Evolutionary conservation across 2,329 filamentous ascomycete genomes (phyloP), one percentile per base, ranked within the genome.

Genomic region (Arthrobotrys pseudoclavata): DNA sequence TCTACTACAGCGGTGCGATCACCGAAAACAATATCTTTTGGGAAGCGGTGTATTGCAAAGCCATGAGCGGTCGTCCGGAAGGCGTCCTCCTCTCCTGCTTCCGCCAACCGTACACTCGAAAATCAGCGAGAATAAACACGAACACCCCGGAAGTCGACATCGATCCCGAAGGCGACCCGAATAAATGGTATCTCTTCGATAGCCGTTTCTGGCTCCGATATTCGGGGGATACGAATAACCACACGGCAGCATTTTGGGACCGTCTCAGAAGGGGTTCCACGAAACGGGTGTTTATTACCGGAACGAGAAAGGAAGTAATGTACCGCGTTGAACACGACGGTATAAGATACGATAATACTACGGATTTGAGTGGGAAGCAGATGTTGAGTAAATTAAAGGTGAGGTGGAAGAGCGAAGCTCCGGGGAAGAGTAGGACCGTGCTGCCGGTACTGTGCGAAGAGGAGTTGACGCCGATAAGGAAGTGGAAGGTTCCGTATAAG

Each of bases 1-100:
- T 13, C 1, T 64, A 53, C 12, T 69, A 37, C 42, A 15, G 29
- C 15, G 48, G 52, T 4, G 74, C 67, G 1, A 48, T 71, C 20
- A 77, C 74, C 2, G 74, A 68, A 40, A 77, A 77, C 52, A 70
- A 67, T 26, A 47, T 77, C 1, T 77, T 62, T 20, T 77, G 74
- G 74, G 74, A 77, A 31, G 50, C 67, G 24, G 42, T 50, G 0
- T 50, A 62, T 15, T 77, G 74, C 18, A 15, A 31, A 6, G 1
- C n/a, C 2, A n/a, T 45, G 2, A n/a, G 26, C 0, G 12, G 12
- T 3, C 29, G 53, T 4, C 60, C 40, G 12, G 61, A 67, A 3
- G 74, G 74, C 4, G 53, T 77, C 1, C 42, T 77, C 3, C n/a
- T 77, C 5, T 29, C 31, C 9, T 77, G 74, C 22, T 67, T 67